Percentiles rank a stretch among this genome's conserved stretches.
phyloP scores from a whole-genome alignment of 1,284 basidiomycete genomes.

The Ganoderma resinaceum region DNA sequence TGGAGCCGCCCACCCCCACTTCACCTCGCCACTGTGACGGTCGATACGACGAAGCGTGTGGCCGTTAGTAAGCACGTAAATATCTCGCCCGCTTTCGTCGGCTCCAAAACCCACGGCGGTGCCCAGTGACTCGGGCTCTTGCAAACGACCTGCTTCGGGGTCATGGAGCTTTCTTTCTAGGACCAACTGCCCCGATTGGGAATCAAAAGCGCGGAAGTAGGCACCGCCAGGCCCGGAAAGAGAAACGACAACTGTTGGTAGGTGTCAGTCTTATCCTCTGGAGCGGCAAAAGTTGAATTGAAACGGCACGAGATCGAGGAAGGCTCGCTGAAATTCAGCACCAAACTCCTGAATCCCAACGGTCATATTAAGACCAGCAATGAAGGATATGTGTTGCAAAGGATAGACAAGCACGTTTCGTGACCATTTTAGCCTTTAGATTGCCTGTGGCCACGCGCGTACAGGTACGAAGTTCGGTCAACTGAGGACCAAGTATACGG shows the following conservation, averaged over 20 bases:
- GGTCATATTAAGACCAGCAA: too few species aligned
- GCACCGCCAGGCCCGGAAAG: conserved; percentile 81
- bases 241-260: conserved; percentile 65
- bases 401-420: too few species aligned
- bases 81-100: conserved; percentile 45
- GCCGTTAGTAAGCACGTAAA: conserved; percentile 68
- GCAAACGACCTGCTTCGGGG: conserved; percentile 49
- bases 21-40: conserved; percentile 52
- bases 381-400: too few species aligned
- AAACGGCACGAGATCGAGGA: background rate
- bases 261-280: background rate
- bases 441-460: too few species aligned
- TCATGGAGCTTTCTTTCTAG: conserved; percentile 71
- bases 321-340: background rate
- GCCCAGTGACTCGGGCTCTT: conserved; percentile 59
- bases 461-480: too few species aligned
- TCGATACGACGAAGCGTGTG: conserved; percentile 59
- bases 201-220: conserved; percentile 75
- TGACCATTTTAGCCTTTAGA: too few species aligned
- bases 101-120: conserved; percentile 48
- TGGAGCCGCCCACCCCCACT: conserved; percentile 72
- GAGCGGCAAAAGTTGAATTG: background rate
- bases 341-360: too few species aligned
- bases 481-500: too few species aligned
- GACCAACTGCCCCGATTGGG: conserved; percentile 69